Evolutionary conservation across 345 rosid species (phyloP), one percentile per base, ranked within the genome.

Genomic region (Hibiscus mutabilis): DNA sequence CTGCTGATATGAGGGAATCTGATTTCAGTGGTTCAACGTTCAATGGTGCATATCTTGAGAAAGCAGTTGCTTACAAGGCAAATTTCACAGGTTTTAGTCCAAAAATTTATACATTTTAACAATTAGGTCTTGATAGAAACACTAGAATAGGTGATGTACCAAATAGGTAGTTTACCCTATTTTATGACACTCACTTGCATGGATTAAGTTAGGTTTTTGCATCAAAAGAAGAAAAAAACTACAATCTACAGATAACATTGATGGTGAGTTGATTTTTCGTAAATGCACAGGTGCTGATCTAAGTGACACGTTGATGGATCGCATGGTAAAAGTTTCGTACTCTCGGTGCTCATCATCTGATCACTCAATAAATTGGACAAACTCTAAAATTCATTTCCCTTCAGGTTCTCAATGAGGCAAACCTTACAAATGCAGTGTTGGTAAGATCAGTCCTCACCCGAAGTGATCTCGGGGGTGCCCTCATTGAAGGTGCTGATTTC

Each of bases 301-400:
- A 82, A 94, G 97, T 15, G 98, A 91, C 82, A 94, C 98, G 63
- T 82, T 94, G 80, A 94, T 94, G 98, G 98, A 94, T 80, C 91
- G 98, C 14, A 94, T 94, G 98, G 98, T 91, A 85, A 73, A 85
- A 73, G 16, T 46, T 71, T 16, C 40, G 53, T 12, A 65, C n/a
- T 24, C 46, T 52, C 55, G 7, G 10, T n/a, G 10, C 60, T 29
- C 5, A 52, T 58, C 68, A 33, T 16, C 13, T 21, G 13, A 44
- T 33, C 22, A 40, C 2, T 19, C 19, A 19, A 55, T 18, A 55
- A 55, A 55, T 1, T 19, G 10, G 59, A 49, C n/a, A 6, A 22
- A 14, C 49, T 70, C 35, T 6, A 24, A 25, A 13, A 13, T 12
- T 13, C 33, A 27, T 12, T 59, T 25, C 15, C 10, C 37, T 59